Evolutionary conservation across 164 flowering plant species (phyloP), one percentile per base, ranked within the genome.

Genomic region (Vitis rupestris): DNA sequence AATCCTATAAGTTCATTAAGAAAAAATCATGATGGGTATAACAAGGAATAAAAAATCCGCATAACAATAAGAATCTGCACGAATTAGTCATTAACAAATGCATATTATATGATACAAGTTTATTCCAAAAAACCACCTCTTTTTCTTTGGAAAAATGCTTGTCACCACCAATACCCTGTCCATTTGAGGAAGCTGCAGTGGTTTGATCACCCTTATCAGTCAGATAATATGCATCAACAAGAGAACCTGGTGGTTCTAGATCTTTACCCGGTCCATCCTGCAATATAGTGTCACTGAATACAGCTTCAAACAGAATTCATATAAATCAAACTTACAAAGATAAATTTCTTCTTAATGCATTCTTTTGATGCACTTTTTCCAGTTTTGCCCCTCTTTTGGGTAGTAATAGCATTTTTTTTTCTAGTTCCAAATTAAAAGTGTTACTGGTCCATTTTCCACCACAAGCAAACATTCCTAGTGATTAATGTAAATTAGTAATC

Each of bases 141-240:
- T 76, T 78, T 74, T 73, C 81, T 62, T 73, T 66, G 8, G 79
- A 58, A 55, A 64, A 15, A 50, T 79, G 55, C 19, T 19, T 55
- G 15, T 53, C 31, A 15, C 50, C 77, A 75, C 62, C 61, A 63
- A 65, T 31, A 49, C 9, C 75, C 60, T 74, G 67, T 61, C 27
- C 74, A 59, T 47, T 58, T 15, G 67, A 64, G 29, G 79, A 76
- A 64, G 71, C 17, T 23, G 68, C 67, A 65, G 68, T 50, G 60
- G 69, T 64, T 60, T 69, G 76, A 47, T 72, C 87, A 70, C 74
- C 79, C 29, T 78, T 64, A 48, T 79, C 84, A 72, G 49, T 62
- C 31, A 94, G 74, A 76, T 70, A 44, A 79, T 95, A 95, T 60
- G 76, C 80, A 48, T 86, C 88, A 37, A 84, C 83, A 59, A 95